A percentile compares a stretch with the other conserved stretches of the same genome.
phyloP scores from a whole-genome alignment of 2,329 filamentous ascomycete genomes.

The Xylariomycetidae sp. region DNA sequence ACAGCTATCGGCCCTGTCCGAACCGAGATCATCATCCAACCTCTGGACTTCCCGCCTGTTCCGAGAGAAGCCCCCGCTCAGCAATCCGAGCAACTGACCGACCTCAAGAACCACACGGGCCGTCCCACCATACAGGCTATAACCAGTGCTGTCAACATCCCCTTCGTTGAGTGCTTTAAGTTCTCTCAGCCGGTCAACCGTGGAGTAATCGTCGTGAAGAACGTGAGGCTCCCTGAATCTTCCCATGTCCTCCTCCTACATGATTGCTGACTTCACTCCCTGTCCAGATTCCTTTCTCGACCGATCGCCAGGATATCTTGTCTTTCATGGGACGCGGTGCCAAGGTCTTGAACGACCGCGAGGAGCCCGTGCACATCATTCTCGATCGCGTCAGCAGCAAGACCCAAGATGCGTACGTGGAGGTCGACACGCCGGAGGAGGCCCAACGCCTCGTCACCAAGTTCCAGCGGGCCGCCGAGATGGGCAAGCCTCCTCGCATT shows the following conservation, averaged over 20 bases:
- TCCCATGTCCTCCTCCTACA: background rate
- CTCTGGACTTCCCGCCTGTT: no score
- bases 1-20: no score
- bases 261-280: constrained; percentile 2
- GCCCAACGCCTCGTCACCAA: constrained; percentile 39
- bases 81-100: no score
- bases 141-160: no score
- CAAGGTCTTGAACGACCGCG: constrained; percentile 32
- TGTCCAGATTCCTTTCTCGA: constrained; percentile 35
- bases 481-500: constrained; percentile 39
- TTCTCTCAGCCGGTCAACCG: background rate
- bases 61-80: no score
- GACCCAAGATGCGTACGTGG: constrained; percentile 40
- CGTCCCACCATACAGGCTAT: no score
- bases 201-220: constrained; percentile 44
- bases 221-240: constrained; percentile 34
- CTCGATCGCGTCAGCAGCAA: constrained; percentile 42
- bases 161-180: constrained; percentile 4
- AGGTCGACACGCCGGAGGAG: constrained; percentile 28
- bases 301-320: constrained; percentile 34
- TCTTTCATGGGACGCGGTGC: constrained; percentile 39
- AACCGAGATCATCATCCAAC: no score
- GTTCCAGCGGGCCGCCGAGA: constrained; percentile 27
- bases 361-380: constrained; percentile 41
- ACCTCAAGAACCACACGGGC: no score